These are phyloP conservation scores for Cetraspora pellucida DNA, from an alignment of 192 early-diverging fungal genomes.

Conservation along the genomic window DNA sequence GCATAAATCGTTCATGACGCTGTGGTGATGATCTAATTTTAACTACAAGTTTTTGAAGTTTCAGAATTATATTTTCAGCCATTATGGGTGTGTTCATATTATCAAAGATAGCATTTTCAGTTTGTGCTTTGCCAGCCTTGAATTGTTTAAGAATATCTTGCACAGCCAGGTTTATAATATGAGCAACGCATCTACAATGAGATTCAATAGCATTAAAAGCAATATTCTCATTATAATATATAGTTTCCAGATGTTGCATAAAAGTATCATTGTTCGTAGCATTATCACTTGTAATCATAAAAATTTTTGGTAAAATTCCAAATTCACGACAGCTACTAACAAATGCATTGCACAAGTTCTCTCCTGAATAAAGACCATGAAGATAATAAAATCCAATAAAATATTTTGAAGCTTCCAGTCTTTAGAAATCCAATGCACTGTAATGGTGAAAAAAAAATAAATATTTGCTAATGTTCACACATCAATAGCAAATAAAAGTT, in stretches of 20 bases:
- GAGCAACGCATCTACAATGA: neutral
- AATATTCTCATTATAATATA: neutral
- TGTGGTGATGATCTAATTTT: constrained; percentile 20
- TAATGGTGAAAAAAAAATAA: constrained; percentile 13
- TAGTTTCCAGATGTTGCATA: constrained; percentile 13
- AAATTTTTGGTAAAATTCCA: neutral
- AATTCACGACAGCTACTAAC: constrained; percentile 3
- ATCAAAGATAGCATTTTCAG: too few species aligned
- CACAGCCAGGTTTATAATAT: constrained; percentile 17
- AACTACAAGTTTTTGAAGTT: constrained; percentile 21
- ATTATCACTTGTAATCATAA: constrained; percentile 14
- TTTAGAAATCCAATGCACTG: neutral
- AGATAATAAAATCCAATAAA: constrained; percentile 16
- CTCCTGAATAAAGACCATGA: neutral
- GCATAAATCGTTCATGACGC: neutral
- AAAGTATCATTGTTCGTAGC: constrained; percentile 15
- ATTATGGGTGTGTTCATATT: too few species aligned
- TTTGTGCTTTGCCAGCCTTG: too few species aligned
- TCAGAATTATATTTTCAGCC: too few species aligned
- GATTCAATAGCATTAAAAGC: neutral
- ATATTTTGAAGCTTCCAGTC: neutral
- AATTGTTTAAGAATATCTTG: constrained; percentile 9
- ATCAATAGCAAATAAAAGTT: constrained; percentile 13
- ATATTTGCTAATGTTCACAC: neutral
- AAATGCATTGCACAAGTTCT: neutral